Base-by-base conservation (phyloP, 306 rosid species). In the Senna tora region DNA sequence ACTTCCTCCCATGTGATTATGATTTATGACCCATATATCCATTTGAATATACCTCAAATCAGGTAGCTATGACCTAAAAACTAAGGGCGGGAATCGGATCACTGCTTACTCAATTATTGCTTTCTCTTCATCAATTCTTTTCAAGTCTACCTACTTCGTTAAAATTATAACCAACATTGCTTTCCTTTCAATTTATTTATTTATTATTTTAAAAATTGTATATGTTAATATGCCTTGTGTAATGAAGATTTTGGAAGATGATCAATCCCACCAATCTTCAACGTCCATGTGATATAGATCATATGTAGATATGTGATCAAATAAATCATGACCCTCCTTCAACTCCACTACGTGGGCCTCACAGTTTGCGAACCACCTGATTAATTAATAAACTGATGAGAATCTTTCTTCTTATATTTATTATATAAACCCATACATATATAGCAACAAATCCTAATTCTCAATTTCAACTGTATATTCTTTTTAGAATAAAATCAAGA, bases 41-140 rank as follows among this genome's bases (percentile, higher is more conserved):
- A 53, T 45, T 67, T 62, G 55, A 73, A 74, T 32, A 65, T 39
- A n/a, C 47, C 22, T 42, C 13, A 82, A 82, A 74, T 78, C 83
- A 14, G 80, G 80, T 82, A 58, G 75, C 83, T 36, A 50, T 6
- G 3, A 1, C 14, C 6, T 2, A 34, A 62, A 78, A 78, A 82
- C 83, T 14, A 82, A 74, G 77, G 80, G 86, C 86, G 80, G 80
- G 80, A 65, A 61, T 61, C 16, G 43, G 30, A 22, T 77, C 34
- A 68, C 79, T 58, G 43, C 39, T 63, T 38, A 63, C 74, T 4
- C 54, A 33, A 68, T 38, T 30, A 65, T 61, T 79, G 76, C 68
- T 72, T 72, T 80, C 34, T 28, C 75, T 76, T 75, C 5, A 14
- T 75, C 5, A 14, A 62, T 51, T 50, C 60, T 67, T 78, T 68